Evolutionary conservation across 2,329 filamentous ascomycete genomes (phyloP), one percentile per base, ranked within the genome.

Genomic region (Microcyclospora pomicola): DNA sequence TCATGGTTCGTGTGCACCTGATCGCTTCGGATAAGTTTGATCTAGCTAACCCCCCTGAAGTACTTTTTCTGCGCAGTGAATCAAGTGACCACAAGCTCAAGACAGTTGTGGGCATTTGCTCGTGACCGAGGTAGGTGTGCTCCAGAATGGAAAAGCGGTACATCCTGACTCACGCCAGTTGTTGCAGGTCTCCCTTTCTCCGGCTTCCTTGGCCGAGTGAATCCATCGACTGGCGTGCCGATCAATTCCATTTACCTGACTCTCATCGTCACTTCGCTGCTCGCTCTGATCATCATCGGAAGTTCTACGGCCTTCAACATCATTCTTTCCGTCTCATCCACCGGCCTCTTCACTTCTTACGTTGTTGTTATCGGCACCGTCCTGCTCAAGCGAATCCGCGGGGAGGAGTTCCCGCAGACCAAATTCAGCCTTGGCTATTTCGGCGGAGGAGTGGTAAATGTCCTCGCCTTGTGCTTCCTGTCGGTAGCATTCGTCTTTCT

Each of bases 21-120:
- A 24, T 27, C 19, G 13, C 28, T 19, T 13, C 19, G 19, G 19
- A 24, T n/a, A 24, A 24, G 19, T 24, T 7, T 24, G 7, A 24
- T 24, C 19, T 24, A 24, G 19, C 19, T 24, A 7, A 24, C 19
- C 4, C 7, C n/a, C 7, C 5, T 24, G 24, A 15, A 43, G 40
- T 49, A 47, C 40, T 45, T 52, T 40, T 50, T 50, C 42, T 48
- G 48, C 43, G 45, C 46, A 24, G 48, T 56, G 36, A 54, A 52
- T 38, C 44, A 50, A 33, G 48, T 55, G 9, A 47, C 44, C 2
- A 42, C 44, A 13, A 36, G 42, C 9, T 44, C 44, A 5, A 43
- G 46, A 33, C 36, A 40, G 19, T 29, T 39, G 12, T 42, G 36
- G 36, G 34, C 29, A 5, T 42, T 42, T 24, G 47, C 47, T 36